These are phyloP conservation scores for Diaporthe australafricana DNA, from an alignment of 2,329 filamentous ascomycete species.

Conservation along the genomic window DNA sequence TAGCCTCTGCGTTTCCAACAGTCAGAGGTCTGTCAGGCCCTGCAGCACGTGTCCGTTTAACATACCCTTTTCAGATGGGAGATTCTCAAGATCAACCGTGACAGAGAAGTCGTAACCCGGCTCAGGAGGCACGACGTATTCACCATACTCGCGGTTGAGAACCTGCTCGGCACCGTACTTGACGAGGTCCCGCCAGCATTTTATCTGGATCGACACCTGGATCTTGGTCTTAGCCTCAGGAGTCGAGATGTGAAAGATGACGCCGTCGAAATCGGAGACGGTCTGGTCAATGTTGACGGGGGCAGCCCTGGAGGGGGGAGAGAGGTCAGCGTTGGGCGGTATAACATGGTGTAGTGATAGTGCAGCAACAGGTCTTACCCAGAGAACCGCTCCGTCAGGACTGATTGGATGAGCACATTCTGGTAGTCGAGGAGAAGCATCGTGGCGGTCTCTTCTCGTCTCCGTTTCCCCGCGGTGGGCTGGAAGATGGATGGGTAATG, in stretches of 20 bases:
- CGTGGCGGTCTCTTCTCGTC: slow-evolving; percentile 49
- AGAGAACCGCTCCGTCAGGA: slow-evolving; percentile 94
- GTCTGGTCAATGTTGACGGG: slow-evolving; percentile 96
- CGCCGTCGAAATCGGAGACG: slow-evolving; percentile 98
- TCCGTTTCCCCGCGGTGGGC: slow-evolving; percentile 27
- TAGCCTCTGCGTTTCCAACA: slow-evolving; percentile 70
- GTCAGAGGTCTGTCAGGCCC: slow-evolving; percentile 12
- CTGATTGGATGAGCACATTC: slow-evolving; percentile 96
- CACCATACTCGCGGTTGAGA: slow-evolving; percentile 92
- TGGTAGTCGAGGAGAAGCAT: slow-evolving; percentile 99
- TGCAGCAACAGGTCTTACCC: slow-evolving; percentile 66
- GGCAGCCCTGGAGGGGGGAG: slow-evolving; percentile 71
- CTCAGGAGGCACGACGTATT: slow-evolving; percentile 89
- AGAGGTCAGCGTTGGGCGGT: slow-evolving; percentile 33
- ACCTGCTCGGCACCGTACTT: slow-evolving; percentile 93
- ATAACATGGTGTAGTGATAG: not conserved
- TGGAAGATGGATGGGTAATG: not conserved
- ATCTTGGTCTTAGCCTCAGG: slow-evolving; percentile 95
- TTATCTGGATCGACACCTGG: slow-evolving; percentile 91
- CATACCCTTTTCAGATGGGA: slow-evolving; percentile 82
- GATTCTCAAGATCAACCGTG: slow-evolving; percentile 85
- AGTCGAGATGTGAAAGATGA: slow-evolving; percentile 98
- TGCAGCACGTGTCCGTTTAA: not conserved
- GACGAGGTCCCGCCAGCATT: slow-evolving; percentile 93
- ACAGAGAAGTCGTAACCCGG: slow-evolving; percentile 96